Evolutionary conservation across 495 filamentous ascomycete species (phyloP), one percentile per base, ranked within the genome.

Genomic region (Hypoxylon perforatum): DNA sequence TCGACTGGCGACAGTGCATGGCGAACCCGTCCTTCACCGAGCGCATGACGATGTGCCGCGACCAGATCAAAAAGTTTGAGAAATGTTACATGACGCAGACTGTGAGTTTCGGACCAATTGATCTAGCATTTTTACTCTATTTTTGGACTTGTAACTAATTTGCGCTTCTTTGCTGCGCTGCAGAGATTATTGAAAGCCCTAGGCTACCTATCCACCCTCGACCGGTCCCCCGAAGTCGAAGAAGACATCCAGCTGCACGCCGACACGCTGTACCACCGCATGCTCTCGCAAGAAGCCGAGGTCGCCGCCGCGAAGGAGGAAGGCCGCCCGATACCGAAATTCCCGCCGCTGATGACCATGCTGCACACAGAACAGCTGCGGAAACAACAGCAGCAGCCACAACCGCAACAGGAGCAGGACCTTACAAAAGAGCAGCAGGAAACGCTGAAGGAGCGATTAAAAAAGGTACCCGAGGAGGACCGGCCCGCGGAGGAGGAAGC

Each of bases 211-310:
- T 84, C 86, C 0, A 83, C 82, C 36, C 82, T 85, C 62, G 80
- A 88, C 12, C 84, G 87, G n/a, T 80, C 86, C 35, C 67, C 80
- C 4, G 89, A 90, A 44, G 84, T 89, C 50, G 91, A 96, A 66
- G 95, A 98, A 79, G 81, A 86, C 56, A 96, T 99, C 61, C 95
- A 99, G 78, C 91, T 99, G 91, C 92, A 96, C 76, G 94, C 92
- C 50, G 93, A 97, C 77, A 87, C 84, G 54, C 81, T 97, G 30
- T 97, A 93, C 74, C 92, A 95, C 64, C 84, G 88, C 63, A 91
- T 97, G 90, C 76, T 94, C 17, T 82, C 84, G 48, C 92, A 93
- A 71, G 92, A 97, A 77, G 77, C 77, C 39, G 84, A 81, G 65
- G 85, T 91, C 19, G 82, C 88, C 55, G 81, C 86, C 66, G 91